These are phyloP conservation scores for Paramecium bursaria DNA, from an alignment of 73 alveolate species.

Conservation along the genomic window DNA sequence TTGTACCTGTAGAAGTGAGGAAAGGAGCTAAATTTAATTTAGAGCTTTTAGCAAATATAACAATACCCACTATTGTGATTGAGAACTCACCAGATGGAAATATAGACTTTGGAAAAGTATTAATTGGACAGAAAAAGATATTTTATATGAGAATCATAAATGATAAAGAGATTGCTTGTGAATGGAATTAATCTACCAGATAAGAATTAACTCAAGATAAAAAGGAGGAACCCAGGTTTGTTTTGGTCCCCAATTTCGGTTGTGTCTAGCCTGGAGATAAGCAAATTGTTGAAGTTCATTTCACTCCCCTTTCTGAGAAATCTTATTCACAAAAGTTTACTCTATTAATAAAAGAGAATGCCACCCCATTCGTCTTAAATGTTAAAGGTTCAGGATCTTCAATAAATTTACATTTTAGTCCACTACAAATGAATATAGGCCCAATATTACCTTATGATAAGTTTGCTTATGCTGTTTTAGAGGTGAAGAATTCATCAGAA, in stretches of 20 bases:
- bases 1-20: slow-evolving; percentile 89
- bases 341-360: slow-evolving; percentile 92
- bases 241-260: slow-evolving; percentile 94
- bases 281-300: slow-evolving; percentile 90
- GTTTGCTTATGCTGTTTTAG: slow-evolving; percentile 89
- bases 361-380: slow-evolving; percentile 85
- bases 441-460: slow-evolving; percentile 98
- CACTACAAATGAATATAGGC: slow-evolving; percentile 91
- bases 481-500: slow-evolving; percentile 96
- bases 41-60: slow-evolving; percentile 92
- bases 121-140: slow-evolving; percentile 93
- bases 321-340: slow-evolving; percentile 88
- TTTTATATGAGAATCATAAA: slow-evolving; percentile 94
- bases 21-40: slow-evolving; percentile 95
- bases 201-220: slow-evolving; percentile 70
- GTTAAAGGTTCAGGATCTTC: slow-evolving; percentile 96
- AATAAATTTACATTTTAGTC: slow-evolving; percentile 87
- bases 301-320: slow-evolving; percentile 94
- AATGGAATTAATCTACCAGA: slow-evolving; percentile 92
- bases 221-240: slow-evolving; percentile 68
- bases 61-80: slow-evolving; percentile 85
- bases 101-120: slow-evolving; percentile 97
- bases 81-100: slow-evolving; percentile 79
- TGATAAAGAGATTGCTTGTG: slow-evolving; percentile 97
- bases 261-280: slow-evolving; percentile 93